Base-by-base conservation (phyloP, 768 basidiomycete species). In the Boletus pseudopeckii region DNA sequence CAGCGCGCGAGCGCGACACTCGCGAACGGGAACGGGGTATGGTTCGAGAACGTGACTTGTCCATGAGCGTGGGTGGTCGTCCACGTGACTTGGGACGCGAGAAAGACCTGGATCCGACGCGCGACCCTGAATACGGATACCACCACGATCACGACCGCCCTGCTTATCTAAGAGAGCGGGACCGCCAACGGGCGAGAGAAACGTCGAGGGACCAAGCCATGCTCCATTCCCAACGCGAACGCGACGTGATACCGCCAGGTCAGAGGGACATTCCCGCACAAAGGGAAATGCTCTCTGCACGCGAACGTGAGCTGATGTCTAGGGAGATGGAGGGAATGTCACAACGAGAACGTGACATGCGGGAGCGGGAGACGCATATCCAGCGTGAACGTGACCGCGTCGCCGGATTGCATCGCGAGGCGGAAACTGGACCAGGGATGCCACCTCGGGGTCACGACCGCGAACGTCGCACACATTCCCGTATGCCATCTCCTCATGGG, bases 351-450 rank as follows among this genome's bases (percentile, higher is more conserved):
- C 58, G 66, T 2, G 64, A 65, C 34, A 32, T 59, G 45, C 58
- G 64, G 17, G 65, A 66, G 45, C 66, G 65, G 20, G 65, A 68
- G 15, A 17, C 66, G 42, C 66, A 69, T 30, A 58, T 66, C 15
- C 67, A 60, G 7, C 66, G 67, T 10, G 64, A 67, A 46, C 64
- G 64, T 2, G 65, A 68, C 9, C 64, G 67, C 15, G 56, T 68
- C 18, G 50, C 52, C 28, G 52, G 37, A 11, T n/a, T 53, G 24
- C 59, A 58, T 38, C 64, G 67, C 32, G 66, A 67, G 1, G 64
- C 61, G 0, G 66, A 67, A 52, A 54, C 57, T 3, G 66, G 64
- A 43, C 61, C 59, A 0, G 64, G 66, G 2, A 57, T 66, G n/a
- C 61, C 55, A 0, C 63, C 64, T 14, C 62, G 64, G 2, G 55